Conservation (phyloP, 2,329 filamentous ascomycete genomes). For the Helminthosporium solani region DNA sequence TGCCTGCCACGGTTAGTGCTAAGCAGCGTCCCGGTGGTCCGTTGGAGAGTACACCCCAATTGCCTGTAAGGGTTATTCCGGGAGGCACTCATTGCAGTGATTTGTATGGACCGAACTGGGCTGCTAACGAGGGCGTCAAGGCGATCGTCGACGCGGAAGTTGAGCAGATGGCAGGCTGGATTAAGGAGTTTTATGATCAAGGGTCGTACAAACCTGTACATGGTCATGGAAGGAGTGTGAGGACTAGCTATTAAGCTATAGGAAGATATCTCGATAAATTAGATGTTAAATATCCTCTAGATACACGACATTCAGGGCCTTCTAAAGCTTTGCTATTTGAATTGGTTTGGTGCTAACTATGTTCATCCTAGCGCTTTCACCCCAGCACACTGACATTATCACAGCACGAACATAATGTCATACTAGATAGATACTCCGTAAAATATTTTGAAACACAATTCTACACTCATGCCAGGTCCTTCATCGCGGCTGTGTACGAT, state of each 20-base stretch:
- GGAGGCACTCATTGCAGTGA: background rate
- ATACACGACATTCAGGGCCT: too few species aligned
- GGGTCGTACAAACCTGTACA: background rate
- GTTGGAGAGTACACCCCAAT: background rate
- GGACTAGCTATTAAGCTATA: background rate
- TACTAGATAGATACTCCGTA: too few species aligned
- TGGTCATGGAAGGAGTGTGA: background rate
- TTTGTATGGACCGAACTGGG: background rate
- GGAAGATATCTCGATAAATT: background rate
- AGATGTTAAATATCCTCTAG: too few species aligned
- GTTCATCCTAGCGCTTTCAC: too few species aligned
- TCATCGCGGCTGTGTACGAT: too few species aligned
- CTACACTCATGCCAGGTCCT: background rate
- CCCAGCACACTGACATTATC: too few species aligned
- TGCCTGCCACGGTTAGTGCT: conserved; percentile 1
- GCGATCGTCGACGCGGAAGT: background rate
- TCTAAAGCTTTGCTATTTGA: too few species aligned
- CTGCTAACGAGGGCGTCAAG: background rate
- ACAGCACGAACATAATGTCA: too few species aligned
- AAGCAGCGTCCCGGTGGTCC: conserved; percentile 1
- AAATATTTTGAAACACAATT: background rate
- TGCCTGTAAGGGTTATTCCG: background rate
- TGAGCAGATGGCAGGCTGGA: background rate
- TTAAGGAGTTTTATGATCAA: background rate
- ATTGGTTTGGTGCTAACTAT: too few species aligned